These are phyloP conservation scores for Gnaphalium uliginosum DNA, from an alignment of 129 eudicot genomes.

Conservation along the genomic window DNA sequence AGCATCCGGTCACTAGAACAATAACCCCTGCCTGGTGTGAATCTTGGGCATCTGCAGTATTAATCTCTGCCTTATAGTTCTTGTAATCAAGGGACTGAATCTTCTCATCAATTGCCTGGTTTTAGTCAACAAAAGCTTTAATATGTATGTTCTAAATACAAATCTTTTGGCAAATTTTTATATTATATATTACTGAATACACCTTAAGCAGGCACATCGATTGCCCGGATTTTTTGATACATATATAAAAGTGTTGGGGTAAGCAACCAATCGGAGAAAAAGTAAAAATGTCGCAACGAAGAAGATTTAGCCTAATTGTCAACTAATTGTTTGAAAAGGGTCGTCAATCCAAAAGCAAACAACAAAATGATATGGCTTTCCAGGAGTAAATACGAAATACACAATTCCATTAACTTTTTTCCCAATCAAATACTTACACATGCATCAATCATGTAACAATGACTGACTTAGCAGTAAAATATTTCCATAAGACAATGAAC, in stretches of 20 bases:
- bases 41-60: constrained; percentile 85
- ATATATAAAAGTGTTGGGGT: background rate
- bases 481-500: background rate
- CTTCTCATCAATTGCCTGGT: constrained; percentile 67
- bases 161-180: background rate
- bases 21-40: constrained; percentile 65
- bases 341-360: background rate
- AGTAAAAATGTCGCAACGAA: background rate
- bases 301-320: background rate
- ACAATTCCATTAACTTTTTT: background rate
- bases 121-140: constrained; percentile 2
- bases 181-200: background rate
- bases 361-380: background rate
- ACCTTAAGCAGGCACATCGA: background rate
- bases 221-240: background rate
- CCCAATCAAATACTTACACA: background rate
- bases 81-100: constrained; percentile 69
- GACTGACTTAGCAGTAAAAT: background rate
- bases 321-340: constrained; percentile 2
- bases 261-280: background rate
- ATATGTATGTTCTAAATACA: background rate
- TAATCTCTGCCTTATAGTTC: constrained; percentile 80
- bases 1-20: constrained; percentile 79
- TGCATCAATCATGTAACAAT: background rate
- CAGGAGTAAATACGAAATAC: background rate